Conservation (phyloP, 2,329 filamentous ascomycete genomes). For the Fusarium mexicanum region DNA sequence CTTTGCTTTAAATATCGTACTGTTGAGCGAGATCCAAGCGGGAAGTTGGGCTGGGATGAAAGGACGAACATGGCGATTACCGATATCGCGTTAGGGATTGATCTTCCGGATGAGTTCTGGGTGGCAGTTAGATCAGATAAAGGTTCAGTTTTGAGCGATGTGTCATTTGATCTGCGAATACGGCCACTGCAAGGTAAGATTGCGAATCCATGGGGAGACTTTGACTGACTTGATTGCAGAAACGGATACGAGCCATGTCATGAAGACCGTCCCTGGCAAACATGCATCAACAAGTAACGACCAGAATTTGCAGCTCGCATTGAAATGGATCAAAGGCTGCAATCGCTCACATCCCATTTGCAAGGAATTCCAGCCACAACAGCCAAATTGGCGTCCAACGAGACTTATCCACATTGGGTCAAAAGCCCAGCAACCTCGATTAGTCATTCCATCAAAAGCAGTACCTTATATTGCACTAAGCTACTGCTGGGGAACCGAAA, state of each 20-base stretch:
- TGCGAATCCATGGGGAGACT: rapidly evolving
- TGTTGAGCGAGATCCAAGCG: background rate
- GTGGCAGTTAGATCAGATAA: background rate
- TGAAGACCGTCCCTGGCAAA: rapidly evolving
- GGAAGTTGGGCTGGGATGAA: background rate
- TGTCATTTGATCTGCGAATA: background rate
- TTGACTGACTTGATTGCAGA: background rate
- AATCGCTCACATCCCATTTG: background rate
- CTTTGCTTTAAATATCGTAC: conserved; percentile 3
- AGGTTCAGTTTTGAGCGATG: background rate
- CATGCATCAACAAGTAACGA: background rate
- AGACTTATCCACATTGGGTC: background rate
- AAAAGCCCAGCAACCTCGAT: background rate
- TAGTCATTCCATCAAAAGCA: rapidly evolving
- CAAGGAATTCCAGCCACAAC: background rate
- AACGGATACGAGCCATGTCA: background rate
- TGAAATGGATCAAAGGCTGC: background rate
- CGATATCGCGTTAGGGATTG: background rate
- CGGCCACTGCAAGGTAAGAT: background rate
- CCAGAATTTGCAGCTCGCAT: background rate
- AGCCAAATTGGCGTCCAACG: background rate
- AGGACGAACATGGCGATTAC: background rate
- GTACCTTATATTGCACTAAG: background rate
- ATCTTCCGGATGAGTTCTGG: background rate
- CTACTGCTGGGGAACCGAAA: background rate